A percentile compares a stretch with the other conserved stretches of the same genome.
phyloP scores from a whole-genome alignment of 768 basidiomycete species.

The Phanerochaete carnosa region DNA sequence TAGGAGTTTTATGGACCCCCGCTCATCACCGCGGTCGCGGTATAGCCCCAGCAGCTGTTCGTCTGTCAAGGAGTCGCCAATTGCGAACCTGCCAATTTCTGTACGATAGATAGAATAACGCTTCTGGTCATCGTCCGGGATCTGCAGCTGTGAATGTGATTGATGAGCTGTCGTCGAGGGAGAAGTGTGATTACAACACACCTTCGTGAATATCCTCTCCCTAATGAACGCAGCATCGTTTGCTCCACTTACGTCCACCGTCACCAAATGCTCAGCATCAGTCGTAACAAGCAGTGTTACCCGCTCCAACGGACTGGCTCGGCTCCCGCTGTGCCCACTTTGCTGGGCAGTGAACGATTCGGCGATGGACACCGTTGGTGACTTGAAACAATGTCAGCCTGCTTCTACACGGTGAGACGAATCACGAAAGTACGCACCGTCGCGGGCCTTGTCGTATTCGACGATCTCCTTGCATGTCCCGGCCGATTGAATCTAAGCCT shows the following conservation, averaged over 20 bases:
- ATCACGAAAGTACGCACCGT: conserved; percentile 20
- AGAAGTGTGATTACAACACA: conserved; percentile 28
- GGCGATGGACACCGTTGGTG: conserved; percentile 20
- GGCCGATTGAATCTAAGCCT: conserved; percentile 21
- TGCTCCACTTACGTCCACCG: conserved; percentile 69
- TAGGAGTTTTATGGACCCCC: conserved; percentile 81
- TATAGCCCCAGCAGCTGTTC: conserved; percentile 73
- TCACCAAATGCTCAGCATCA: conserved; percentile 72
- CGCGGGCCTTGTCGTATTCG: conserved; percentile 26
- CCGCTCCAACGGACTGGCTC: conserved; percentile 19
- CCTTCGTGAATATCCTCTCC: conserved; percentile 80
- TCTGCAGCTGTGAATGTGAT: conserved; percentile 53
- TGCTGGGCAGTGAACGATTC: conserved; percentile 10
- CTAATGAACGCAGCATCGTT: conserved; percentile 66
- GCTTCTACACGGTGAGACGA: background rate
- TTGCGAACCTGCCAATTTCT: conserved; percentile 75
- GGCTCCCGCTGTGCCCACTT: conserved; percentile 8
- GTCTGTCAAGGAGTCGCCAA: conserved; percentile 69
- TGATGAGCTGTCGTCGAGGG: background rate
- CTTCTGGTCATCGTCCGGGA: conserved; percentile 79
- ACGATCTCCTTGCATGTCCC: conserved; percentile 21
- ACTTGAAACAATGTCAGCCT: conserved; percentile 23
- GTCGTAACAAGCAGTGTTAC: conserved; percentile 48
- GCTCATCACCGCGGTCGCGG: conserved; percentile 66
- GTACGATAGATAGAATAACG: conserved; percentile 83